phyloP scores from a whole-genome alignment of 2,329 filamentous ascomycete species.

The Colletotrichum sp. region DNA sequence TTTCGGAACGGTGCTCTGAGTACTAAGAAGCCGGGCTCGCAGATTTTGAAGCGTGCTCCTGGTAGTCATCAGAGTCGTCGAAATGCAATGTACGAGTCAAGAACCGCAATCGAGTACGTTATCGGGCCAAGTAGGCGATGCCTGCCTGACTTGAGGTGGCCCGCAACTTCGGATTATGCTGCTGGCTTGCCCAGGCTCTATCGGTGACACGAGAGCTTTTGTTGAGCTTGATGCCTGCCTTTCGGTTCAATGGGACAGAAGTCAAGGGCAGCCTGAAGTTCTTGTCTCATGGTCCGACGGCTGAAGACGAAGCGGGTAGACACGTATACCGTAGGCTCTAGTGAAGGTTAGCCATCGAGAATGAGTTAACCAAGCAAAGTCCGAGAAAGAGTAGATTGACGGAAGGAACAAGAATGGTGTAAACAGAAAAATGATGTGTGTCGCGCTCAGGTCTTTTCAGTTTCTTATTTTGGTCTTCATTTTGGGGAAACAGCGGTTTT shows the following conservation, averaged over 20 bases:
- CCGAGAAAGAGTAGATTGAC: background rate
- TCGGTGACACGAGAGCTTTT: background rate
- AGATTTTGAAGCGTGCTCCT: background rate
- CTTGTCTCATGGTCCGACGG: background rate
- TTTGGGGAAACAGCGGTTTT: conserved; percentile 56
- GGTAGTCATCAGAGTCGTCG: background rate
- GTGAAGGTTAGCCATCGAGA: background rate
- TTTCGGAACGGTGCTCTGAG: background rate
- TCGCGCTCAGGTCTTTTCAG: conserved; percentile 78
- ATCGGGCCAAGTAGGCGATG: background rate
- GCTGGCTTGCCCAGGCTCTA: background rate
- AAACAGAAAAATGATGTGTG: background rate
- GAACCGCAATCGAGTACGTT: background rate
- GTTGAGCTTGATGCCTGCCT: background rate
- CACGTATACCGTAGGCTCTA: background rate
- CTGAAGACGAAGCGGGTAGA: background rate
- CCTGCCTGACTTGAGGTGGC: background rate
- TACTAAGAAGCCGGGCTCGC: background rate
- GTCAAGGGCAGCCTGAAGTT: background rate
- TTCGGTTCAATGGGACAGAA: background rate
- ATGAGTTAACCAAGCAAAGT: background rate
- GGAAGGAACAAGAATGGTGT: background rate
- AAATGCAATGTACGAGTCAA: background rate
- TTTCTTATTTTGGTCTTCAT: conserved; percentile 58
- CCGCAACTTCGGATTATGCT: background rate